phyloP scores from a whole-genome alignment of 2,329 filamentous ascomycete species.

The Claviceps sp. region DNA sequence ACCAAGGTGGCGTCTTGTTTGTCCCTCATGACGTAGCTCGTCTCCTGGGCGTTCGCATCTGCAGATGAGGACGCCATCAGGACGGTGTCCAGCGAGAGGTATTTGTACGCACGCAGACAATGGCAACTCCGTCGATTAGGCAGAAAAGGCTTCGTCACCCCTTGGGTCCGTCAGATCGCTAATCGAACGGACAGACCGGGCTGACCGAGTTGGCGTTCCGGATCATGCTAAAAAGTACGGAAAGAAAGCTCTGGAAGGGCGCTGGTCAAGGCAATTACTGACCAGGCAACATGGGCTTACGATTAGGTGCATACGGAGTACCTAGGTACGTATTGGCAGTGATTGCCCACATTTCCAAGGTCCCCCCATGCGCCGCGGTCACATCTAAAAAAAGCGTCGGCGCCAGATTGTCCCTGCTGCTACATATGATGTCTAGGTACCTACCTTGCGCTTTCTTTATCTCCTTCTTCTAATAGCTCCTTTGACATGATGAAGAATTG shows the following conservation, averaged over 20 bases:
- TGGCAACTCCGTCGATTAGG: neutral
- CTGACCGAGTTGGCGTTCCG: neutral
- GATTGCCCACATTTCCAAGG: too few species aligned
- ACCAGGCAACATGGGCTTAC: slow-evolving; percentile 5
- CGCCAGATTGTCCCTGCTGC: too few species aligned
- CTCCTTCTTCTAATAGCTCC: too few species aligned
- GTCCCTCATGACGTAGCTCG: slow-evolving; percentile 60
- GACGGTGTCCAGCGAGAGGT: slow-evolving; percentile 4
- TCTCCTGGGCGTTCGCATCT: slow-evolving; percentile 26
- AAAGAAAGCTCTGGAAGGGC: slow-evolving; percentile 6
- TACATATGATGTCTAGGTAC: too few species aligned
- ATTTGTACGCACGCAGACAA: neutral
- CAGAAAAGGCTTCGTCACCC: slow-evolving; percentile 5
- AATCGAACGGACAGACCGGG: neutral
- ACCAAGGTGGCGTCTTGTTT: slow-evolving; percentile 66
- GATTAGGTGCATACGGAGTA: too few species aligned
- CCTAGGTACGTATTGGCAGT: neutral
- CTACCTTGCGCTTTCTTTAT: too few species aligned
- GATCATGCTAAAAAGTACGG: neutral
- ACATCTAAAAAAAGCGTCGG: too few species aligned
- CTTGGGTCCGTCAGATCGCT: neutral
- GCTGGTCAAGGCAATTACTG: neutral
- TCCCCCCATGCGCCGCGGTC: too few species aligned
- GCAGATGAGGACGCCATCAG: slow-evolving; percentile 39
- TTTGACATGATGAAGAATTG: too few species aligned